Conservation (phyloP, 352 stramenopile species). For the Pythium apleroticum region DNA sequence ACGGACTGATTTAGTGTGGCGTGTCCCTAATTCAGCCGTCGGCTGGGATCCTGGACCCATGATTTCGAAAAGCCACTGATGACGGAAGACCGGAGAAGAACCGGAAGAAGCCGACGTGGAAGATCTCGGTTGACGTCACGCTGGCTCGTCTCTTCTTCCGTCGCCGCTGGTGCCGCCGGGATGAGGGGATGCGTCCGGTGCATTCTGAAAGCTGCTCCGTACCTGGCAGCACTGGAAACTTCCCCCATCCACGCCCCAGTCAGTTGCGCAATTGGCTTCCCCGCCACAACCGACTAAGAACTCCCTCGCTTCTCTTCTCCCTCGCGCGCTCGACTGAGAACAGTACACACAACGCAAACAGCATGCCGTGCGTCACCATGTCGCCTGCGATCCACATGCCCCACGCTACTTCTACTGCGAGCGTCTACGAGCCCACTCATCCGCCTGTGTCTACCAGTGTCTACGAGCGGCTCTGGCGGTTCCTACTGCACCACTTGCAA, state of each 20-base stretch:
- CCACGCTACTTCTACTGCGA: background rate
- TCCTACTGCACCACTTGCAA: slow-evolving; percentile 18
- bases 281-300: slow-evolving; percentile 1
- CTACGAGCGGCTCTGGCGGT: slow-evolving; percentile 25
- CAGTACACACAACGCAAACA: background rate
- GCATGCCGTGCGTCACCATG: slow-evolving; percentile 22
- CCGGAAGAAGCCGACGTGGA: slow-evolving; percentile 4
- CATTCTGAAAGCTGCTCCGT: background rate
- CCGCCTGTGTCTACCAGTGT: slow-evolving; percentile 5
- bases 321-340: slow-evolving; percentile 5
- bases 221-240: background rate
- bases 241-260: background rate
- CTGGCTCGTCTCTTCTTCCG: background rate
- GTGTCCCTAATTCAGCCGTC: background rate
- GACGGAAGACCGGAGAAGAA: slow-evolving; percentile 16
- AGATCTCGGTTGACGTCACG: slow-evolving; percentile 3
- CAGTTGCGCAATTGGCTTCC: slow-evolving; percentile 1
- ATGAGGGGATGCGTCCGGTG: background rate
- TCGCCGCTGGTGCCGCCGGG: background rate
- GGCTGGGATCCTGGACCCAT: slow-evolving; percentile 3
- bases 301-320: background rate
- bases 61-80: slow-evolving; percentile 6
- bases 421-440: background rate
- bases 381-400: slow-evolving; percentile 10
- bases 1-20: background rate